Evolutionary conservation across 1,139 yeast species (phyloP).

Genomic region (Pichia sp.): DNA sequence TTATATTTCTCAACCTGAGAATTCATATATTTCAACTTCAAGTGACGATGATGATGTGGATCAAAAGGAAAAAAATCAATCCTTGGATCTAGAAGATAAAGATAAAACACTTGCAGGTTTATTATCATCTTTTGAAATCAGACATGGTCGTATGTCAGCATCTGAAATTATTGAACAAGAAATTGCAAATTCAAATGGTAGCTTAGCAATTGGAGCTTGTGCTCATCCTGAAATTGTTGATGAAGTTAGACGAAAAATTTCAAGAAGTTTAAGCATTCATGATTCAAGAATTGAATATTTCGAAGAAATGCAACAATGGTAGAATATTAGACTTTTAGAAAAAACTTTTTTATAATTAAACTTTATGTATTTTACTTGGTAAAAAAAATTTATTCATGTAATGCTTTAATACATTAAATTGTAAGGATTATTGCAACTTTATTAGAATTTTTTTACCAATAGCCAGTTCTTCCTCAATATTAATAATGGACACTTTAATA

Average conservation of each 20-base stretch:
- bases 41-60: conserved; percentile 10
- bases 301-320: conserved; percentile 31
- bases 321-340: neutral
- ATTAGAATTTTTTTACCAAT: too few relatives aligned
- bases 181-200: conserved; percentile 34
- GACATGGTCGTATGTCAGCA: conserved; percentile 42
- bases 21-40: neutral
- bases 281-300: conserved; percentile 24
- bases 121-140: conserved; percentile 36
- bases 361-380: too few relatives aligned
- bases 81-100: neutral
- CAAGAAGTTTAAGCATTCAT: conserved; percentile 10
- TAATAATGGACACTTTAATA: too few relatives aligned
- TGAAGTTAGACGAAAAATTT: conserved; percentile 35
- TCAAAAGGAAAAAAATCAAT: neutral
- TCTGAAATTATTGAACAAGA: conserved; percentile 34
- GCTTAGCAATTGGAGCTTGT: conserved; percentile 43
- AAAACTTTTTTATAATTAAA: neutral
- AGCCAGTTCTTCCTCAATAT: too few relatives aligned
- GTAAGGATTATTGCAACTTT: too few relatives aligned
- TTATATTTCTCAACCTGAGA: conserved; percentile 36
- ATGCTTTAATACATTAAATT: too few relatives aligned
- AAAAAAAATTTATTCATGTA: too few relatives aligned
- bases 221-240: conserved; percentile 49
- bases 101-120: neutral